Conservation (phyloP, 2,329 filamentous ascomycete genomes). For the Pyricularia grisea region DNA sequence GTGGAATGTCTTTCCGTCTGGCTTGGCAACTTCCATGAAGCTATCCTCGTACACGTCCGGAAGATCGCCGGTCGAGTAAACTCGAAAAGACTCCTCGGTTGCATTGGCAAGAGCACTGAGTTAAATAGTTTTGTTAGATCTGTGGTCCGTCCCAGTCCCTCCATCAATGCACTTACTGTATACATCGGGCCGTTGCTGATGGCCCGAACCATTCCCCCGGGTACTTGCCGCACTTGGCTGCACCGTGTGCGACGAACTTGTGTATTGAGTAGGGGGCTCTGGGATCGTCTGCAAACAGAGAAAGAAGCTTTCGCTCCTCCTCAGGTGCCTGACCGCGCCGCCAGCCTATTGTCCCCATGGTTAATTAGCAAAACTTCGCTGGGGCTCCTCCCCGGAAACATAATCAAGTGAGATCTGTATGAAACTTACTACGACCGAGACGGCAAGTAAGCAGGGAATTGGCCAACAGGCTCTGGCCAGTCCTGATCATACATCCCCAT, state of each 20-base stretch:
- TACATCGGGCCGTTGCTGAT: constrained; percentile 90
- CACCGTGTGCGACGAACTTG: constrained; percentile 83
- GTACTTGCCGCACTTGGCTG: constrained; percentile 80
- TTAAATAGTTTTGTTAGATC: not conserved
- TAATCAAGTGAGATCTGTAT: no score
- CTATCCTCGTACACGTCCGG: constrained; percentile 89
- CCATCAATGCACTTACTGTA: constrained; percentile 56
- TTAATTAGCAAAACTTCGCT: not conserved
- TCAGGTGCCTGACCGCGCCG: constrained; percentile 47
- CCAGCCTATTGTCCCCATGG: constrained; percentile 49
- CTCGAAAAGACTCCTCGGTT: constrained; percentile 55
- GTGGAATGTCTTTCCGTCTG: constrained; percentile 55
- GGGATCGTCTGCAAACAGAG: constrained; percentile 79
- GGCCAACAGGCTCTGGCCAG: constrained; percentile 84
- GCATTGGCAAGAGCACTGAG: constrained; percentile 64
- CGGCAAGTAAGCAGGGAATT: constrained; percentile 68
- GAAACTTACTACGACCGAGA: constrained; percentile 63
- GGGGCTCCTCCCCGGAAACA: not conserved
- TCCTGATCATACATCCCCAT: constrained; percentile 98
- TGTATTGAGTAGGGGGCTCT: constrained; percentile 89
- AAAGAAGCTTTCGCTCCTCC: constrained; percentile 63
- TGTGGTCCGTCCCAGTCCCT: no score
- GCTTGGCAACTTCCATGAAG: constrained; percentile 68
- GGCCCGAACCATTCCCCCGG: constrained; percentile 98
- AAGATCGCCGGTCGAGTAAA: constrained; percentile 85